A percentile compares a stretch with the other conserved stretches of the same genome.
Evolutionary conservation across 2,329 filamentous ascomycete species (phyloP).

Genomic region (Sphaerulina musiva): DNA sequence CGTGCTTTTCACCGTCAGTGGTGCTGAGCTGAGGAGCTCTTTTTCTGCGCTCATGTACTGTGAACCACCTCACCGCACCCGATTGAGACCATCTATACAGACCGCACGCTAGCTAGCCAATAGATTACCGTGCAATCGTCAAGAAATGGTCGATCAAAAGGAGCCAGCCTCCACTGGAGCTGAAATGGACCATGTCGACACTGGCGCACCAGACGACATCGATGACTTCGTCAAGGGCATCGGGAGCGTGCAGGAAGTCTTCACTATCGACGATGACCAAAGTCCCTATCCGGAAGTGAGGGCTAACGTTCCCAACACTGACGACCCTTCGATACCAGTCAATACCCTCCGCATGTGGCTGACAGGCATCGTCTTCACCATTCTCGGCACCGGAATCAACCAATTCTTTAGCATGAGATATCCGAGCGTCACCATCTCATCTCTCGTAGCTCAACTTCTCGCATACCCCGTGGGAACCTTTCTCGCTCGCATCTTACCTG

Average conservation of each 20-base stretch:
- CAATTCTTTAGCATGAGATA: background rate
- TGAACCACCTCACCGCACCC: too few relatives aligned
- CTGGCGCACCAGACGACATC: background rate
- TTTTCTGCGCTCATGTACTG: too few relatives aligned
- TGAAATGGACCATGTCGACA: background rate
- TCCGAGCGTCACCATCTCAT: background rate
- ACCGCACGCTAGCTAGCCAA: too few relatives aligned
- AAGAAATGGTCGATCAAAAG: too few relatives aligned
- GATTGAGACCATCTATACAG: too few relatives aligned
- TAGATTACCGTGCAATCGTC: too few relatives aligned
- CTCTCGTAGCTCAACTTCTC: background rate
- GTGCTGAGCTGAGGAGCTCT: too few relatives aligned
- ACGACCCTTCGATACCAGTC: background rate
- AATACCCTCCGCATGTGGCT: constrained; percentile 3
- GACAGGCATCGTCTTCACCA: background rate
- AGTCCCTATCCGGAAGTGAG: constrained; percentile 1
- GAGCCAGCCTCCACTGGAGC: too few relatives aligned
- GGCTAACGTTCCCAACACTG: constrained; percentile 3
- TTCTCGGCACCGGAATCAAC: constrained; percentile 4
- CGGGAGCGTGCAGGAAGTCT: constrained; percentile 1
- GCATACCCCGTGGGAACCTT: background rate
- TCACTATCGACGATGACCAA: constrained; percentile 1
- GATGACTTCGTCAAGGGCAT: background rate
- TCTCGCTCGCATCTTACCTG: background rate
- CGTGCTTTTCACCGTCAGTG: too few relatives aligned